Evolutionary conservation across 1,139 yeast species (phyloP), one percentile per base, ranked within the genome.

Genomic region (Yamadazyma taylorii): DNA sequence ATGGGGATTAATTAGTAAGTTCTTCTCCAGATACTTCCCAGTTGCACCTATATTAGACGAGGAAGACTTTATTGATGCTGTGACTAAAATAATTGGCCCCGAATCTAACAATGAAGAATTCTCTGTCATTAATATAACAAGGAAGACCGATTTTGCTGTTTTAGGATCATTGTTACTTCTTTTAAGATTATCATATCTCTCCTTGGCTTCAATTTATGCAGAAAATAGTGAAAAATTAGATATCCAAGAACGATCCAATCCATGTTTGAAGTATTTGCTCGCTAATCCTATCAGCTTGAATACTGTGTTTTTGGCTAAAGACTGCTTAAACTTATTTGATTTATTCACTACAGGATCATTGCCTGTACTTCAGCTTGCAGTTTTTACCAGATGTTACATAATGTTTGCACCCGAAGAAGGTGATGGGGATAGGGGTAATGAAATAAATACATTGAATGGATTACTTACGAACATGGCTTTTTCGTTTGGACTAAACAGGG

Each of bases 371-470:
- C 84, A 79, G 48, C 70, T 78, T 37, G 60, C 72, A 0, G 45
- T 73, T 11, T 47, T 66, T 30, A 45, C 60, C 30, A 55, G 78
- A 40, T 43, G 61, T 13, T 75, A 74, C 50, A 67, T 65, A 33
- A 50, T 54, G 34, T 48, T 56, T 43, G 66, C 79, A 0, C 79
- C 79, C 2, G 80, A 75, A 48, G 78, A 74, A 45, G 77, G 79
- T 13, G 69, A 66, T 37, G 62, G 61, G 12, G 61, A 64, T 3
- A 78, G 75, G 41, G 81, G 78, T 24, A 75, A 77, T 9, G 78
- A 73, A 45, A 62, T 70, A 1, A 56, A 55, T 31, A 55, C 65
- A 3, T 60, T 58, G 38, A 66, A 57, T 38, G 72, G 70, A 1
- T 42, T 68, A 34, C 45, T 75, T 26, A 48, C 60, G 8, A 67